Conservation (phyloP, 192 early-diverging fungal genomes). For the Coemansia sp. region DNA sequence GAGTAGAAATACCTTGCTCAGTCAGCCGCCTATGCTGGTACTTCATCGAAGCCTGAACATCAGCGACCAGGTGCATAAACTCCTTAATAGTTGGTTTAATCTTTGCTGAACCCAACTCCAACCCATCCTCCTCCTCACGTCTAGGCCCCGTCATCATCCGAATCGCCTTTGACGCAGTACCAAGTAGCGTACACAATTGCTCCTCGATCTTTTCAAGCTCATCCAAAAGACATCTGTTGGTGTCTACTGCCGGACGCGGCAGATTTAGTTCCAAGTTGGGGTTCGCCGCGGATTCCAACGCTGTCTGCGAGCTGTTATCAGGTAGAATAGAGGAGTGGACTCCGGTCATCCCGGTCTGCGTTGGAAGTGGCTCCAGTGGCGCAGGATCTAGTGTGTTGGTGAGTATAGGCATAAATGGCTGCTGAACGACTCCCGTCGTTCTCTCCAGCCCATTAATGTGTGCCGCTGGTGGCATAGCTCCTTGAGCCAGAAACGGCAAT, state of each 20-base stretch:
- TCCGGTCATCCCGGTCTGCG: constrained; percentile 22
- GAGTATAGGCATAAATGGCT: constrained; percentile 5
- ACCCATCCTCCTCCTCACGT: constrained; percentile 3
- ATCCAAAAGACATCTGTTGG: constrained; percentile 14
- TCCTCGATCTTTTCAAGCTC: constrained; percentile 43
- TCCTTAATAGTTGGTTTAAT: constrained; percentile 29
- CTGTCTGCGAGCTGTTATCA: neutral
- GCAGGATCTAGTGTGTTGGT: neutral
- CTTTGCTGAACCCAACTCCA: constrained; percentile 11
- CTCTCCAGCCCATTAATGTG: neutral
- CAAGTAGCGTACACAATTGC: constrained; percentile 38
- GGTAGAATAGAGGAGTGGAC: constrained; percentile 35
- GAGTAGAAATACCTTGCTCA: constrained; percentile 26
- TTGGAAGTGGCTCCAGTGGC: neutral
- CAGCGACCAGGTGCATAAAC: constrained; percentile 41
- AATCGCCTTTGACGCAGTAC: constrained; percentile 32
- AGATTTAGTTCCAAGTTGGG: constrained; percentile 19
- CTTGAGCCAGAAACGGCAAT: constrained; percentile 2
- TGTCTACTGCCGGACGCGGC: neutral
- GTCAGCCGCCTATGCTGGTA: constrained; percentile 31
- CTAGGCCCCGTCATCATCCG: constrained; percentile 37
- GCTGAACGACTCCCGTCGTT: neutral
- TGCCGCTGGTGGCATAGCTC: neutral
- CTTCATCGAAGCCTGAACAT: constrained; percentile 35
- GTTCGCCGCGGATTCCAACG: neutral